phyloP scores from a whole-genome alignment of 768 basidiomycete genomes.

The Termitomyces sp. region DNA sequence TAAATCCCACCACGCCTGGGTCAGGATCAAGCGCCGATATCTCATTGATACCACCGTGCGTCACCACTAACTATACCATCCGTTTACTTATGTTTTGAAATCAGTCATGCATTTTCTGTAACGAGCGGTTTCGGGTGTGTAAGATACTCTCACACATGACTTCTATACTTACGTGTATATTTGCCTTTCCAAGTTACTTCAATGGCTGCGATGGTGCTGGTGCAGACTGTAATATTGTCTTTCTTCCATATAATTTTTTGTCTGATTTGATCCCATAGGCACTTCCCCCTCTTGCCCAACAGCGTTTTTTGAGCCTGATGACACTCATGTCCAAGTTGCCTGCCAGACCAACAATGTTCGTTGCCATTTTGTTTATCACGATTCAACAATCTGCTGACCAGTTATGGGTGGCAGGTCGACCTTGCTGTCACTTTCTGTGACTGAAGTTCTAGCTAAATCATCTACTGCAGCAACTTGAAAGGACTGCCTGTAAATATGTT shows the following conservation, averaged over 20 bases:
- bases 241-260: neutral
- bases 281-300: slow-evolving; percentile 28
- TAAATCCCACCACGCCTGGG: slow-evolving; percentile 28
- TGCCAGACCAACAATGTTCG: slow-evolving; percentile 12
- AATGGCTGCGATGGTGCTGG: slow-evolving; percentile 41
- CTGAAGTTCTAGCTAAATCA: neutral
- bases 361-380: neutral
- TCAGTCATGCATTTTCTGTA: slow-evolving; percentile 38
- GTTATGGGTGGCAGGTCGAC: slow-evolving; percentile 9
- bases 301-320: slow-evolving; percentile 33
- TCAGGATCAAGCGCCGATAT: slow-evolving; percentile 33
- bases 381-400: neutral
- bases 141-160: neutral
- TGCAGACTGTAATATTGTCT: slow-evolving; percentile 33
- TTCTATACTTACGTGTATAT: neutral
- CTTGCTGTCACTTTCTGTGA: slow-evolving; percentile 20
- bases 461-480: neutral
- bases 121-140: slow-evolving; percentile 36
- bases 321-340: slow-evolving; percentile 35
- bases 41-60: slow-evolving; percentile 42
- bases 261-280: slow-evolving; percentile 23
- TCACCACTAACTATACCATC: slow-evolving; percentile 8
- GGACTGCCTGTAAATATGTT: neutral
- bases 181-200: slow-evolving; percentile 29
- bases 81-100: neutral